Conservation (phyloP, 2,329 filamentous ascomycete species). For the Alternaria metachromatica region DNA sequence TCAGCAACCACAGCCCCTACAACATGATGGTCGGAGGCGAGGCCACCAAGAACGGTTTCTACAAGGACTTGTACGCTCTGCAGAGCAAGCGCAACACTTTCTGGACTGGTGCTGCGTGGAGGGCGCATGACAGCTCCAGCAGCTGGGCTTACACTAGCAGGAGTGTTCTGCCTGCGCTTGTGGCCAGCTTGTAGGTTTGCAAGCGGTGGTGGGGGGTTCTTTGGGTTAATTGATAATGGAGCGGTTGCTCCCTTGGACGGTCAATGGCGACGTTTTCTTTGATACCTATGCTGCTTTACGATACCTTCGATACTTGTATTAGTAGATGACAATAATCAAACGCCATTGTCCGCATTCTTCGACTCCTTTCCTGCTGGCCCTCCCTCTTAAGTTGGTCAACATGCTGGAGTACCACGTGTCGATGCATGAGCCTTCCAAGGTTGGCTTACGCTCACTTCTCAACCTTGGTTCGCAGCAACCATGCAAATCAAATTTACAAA, state of each 20-base stretch:
- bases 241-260: not conserved
- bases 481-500: not conserved
- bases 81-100: conserved; percentile 31
- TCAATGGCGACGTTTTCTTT: not conserved
- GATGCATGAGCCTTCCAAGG: too few relatives aligned
- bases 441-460: too few relatives aligned
- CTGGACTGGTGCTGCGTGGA: conserved; percentile 28
- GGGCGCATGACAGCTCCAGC: conserved; percentile 22
- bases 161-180: conserved; percentile 42
- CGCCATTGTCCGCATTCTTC: not conserved
- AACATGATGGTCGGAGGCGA: conserved; percentile 18
- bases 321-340: not conserved
- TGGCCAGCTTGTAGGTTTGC: conserved; percentile 10
- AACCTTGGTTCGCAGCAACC: not conserved
- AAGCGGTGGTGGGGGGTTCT: not conserved
- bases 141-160: conserved; percentile 43
- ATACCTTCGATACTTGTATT: not conserved
- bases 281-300: not conserved
- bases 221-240: not conserved
- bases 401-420: too few relatives aligned
- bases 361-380: too few relatives aligned
- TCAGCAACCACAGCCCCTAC: conserved; percentile 38
- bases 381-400: too few relatives aligned
- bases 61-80: conserved; percentile 28
- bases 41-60: conserved; percentile 26